These are phyloP conservation scores for Cutaneotrichosporon mucoides DNA, from an alignment of 1,284 basidiomycete genomes.

Conservation along the genomic window DNA sequence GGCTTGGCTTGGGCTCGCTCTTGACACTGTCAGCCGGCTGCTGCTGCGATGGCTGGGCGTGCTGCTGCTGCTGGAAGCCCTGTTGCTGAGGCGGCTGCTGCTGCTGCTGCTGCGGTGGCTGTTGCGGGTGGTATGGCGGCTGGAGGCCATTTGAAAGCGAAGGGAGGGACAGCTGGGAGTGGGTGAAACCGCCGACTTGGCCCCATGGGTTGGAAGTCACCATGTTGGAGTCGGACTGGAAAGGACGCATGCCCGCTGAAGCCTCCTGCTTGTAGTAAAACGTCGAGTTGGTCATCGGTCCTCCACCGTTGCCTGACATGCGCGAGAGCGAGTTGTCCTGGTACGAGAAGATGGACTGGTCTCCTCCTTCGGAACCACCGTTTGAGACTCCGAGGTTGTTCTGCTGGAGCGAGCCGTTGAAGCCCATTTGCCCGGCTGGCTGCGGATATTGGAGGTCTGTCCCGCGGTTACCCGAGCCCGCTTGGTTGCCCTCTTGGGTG, in stretches of 20 bases:
- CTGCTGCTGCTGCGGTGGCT: too few species aligned
- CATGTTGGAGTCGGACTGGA: constrained; percentile 9
- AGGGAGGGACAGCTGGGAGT: constrained; percentile 29
- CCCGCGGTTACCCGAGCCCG: constrained; percentile 3
- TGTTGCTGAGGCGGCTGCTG: too few species aligned
- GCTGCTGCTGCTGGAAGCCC: not conserved
- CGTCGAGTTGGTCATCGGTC: constrained; percentile 10
- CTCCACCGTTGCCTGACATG: constrained; percentile 3
- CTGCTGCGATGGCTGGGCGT: not conserved
- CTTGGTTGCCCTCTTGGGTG: constrained; percentile 1
- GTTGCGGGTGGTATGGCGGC: constrained; percentile 17
- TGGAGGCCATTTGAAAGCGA: constrained; percentile 15
- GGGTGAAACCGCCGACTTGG: constrained; percentile 26
- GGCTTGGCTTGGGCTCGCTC: constrained; percentile 6
- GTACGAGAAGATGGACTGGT: constrained; percentile 18
- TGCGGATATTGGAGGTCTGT: constrained; percentile 5
- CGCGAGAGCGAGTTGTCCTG: constrained; percentile 17
- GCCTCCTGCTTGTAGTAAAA: constrained; percentile 19
- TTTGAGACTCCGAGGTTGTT: constrained; percentile 5
- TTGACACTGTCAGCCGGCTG: constrained; percentile 1
- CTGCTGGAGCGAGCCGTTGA: constrained; percentile 7
- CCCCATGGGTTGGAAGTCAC: constrained; percentile 8
- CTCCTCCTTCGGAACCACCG: constrained; percentile 1
- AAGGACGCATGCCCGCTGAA: constrained; percentile 2
- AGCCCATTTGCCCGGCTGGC: constrained; percentile 1